phyloP scores from a whole-genome alignment of 2,329 filamentous ascomycete species.

The Colletotrichum cordylinicola region DNA sequence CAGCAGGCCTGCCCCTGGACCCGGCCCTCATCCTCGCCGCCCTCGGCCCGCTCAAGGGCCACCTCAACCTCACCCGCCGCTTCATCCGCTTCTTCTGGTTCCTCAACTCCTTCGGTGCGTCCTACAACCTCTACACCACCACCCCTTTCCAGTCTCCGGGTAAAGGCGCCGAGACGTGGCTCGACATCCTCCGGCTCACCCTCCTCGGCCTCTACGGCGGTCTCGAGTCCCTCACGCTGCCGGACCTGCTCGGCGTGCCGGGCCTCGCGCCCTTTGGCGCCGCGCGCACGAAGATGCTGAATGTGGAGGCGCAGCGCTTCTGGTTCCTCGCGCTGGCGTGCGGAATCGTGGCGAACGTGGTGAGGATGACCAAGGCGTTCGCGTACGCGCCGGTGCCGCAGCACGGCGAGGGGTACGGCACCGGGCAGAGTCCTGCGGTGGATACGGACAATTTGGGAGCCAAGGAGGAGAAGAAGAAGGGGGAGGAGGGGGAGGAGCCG shows the following conservation, averaged over 20 bases:
- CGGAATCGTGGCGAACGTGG: constrained; percentile 48
- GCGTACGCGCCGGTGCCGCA: constrained; percentile 40
- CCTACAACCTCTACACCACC: constrained; percentile 46
- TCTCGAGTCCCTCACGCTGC: constrained; percentile 68
- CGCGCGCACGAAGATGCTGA: constrained; percentile 49
- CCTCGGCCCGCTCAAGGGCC: constrained; percentile 40
- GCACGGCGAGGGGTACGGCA: constrained; percentile 32
- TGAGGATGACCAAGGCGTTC: constrained; percentile 45
- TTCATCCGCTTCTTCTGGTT: constrained; percentile 75
- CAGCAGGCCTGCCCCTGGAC: constrained; percentile 18
- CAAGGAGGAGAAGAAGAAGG: constrained; percentile 19
- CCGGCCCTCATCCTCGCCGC: constrained; percentile 21
- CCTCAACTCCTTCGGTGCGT: constrained; percentile 61
- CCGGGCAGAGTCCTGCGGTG: constrained; percentile 20
- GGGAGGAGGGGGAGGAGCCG: neutral
- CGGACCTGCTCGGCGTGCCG: constrained; percentile 55
- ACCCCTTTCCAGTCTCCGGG: constrained; percentile 18
- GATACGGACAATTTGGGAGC: constrained; percentile 18
- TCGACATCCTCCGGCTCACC: constrained; percentile 62
- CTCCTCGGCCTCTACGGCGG: constrained; percentile 72
- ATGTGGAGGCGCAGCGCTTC: constrained; percentile 69
- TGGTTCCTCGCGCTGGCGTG: constrained; percentile 71
- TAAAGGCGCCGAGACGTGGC: constrained; percentile 40
- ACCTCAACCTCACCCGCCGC: constrained; percentile 58
- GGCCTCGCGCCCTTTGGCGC: constrained; percentile 58